Evolutionary conservation across 2,329 filamentous ascomycete species (phyloP).

Genomic region (Neurospora sp.): DNA sequence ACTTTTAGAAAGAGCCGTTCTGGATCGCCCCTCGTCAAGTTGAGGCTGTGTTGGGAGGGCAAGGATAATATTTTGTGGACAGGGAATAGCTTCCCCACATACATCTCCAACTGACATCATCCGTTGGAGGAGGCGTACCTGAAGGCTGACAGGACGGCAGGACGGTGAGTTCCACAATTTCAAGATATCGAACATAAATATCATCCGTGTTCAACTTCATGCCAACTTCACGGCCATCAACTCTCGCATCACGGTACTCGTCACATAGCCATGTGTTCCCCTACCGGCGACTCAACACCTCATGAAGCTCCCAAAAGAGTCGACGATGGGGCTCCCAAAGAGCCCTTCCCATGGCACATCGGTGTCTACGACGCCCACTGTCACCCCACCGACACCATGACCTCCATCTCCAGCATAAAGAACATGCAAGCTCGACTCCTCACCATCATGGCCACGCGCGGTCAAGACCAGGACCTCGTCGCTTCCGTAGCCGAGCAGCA

Average conservation of each 20-base stretch:
- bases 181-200: background rate
- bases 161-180: background rate
- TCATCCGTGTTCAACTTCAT: background rate
- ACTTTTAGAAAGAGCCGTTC: too few relatives aligned
- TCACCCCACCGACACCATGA: constrained; percentile 72
- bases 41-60: background rate
- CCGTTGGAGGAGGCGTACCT: background rate
- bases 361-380: constrained; percentile 73
- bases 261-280: constrained; percentile 9
- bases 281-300: constrained; percentile 1
- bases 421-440: constrained; percentile 57
- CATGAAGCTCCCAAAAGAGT: background rate
- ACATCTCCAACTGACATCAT: constrained; percentile 1
- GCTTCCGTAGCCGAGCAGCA: constrained; percentile 46
- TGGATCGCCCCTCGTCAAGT: background rate
- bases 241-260: background rate
- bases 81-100: constrained; percentile 6
- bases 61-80: background rate
- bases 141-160: background rate
- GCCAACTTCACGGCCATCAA: background rate
- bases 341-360: constrained; percentile 56
- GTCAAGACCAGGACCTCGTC: constrained; percentile 67
- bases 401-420: constrained; percentile 46
- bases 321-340: constrained; percentile 2
- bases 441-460: constrained; percentile 69